Evolutionary conservation across 140 eudicot genomes (phyloP), one percentile per base, ranked within the genome.

Genomic region (Erigeron philadelphicus): DNA sequence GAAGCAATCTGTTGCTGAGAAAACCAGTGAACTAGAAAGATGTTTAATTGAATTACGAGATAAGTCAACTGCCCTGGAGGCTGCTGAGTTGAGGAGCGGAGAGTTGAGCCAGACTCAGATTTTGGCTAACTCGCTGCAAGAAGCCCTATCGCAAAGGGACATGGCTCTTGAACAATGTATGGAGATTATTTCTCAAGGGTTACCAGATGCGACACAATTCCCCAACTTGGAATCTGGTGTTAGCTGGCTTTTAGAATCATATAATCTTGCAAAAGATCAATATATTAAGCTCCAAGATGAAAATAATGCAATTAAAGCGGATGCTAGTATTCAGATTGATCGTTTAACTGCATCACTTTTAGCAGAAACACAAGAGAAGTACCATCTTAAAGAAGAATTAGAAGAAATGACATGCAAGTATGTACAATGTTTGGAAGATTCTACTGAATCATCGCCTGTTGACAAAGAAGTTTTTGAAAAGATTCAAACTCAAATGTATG

Each of bases 1-100:
- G 71, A 93, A 93, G 66, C 96, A 85, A 67, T 70, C 74, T 9
- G 73, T 89, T 74, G 77, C 92, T 60, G 97, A 87, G 31, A 93
- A 87, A 80, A 72, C 90, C 10, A 83, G 87, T 75, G 87, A 93
- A 79, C 70, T 93, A 45, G 96, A 83, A 58, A 86, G 65, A 63
- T 83, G 79, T 78, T 68, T 73, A 23, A 57, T 42, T 58, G 84
- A 86, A 60, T 74, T 88, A 57, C 89, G 86, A 78, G 96, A 81
- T 50, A 88, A 88, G 80, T 81, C 96, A 18, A 81, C 58, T 71
- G 82, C 87, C 49, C 71, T 92, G 49, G 85, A 82, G 73, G 86
- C 85, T 77, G 88, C 87, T 17, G 91, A 84, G 79, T 70, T 79
- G 43, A 81, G 81, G 12, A 84, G 61, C 47, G 81, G 77, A 11